Conservation (phyloP, 257 asterid species). For the Echites panduratus region DNA sequence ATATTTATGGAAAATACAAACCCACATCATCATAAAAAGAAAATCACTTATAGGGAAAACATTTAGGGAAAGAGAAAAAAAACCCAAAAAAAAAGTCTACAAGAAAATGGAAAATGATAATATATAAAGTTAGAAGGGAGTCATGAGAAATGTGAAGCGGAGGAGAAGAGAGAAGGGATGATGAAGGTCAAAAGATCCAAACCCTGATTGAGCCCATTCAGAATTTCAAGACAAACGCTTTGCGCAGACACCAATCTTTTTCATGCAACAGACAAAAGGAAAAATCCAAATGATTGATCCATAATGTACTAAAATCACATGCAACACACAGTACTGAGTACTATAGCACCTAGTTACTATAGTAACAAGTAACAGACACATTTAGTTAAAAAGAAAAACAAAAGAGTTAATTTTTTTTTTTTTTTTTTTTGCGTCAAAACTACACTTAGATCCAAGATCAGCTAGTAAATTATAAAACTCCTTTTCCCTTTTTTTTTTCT, state of each 20-base stretch:
- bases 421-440: too few relatives aligned
- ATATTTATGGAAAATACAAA: too few relatives aligned
- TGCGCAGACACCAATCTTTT: not conserved
- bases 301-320: constrained; percentile 25
- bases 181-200: not conserved
- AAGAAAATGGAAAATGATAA: too few relatives aligned
- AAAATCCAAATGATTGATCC: constrained; percentile 28
- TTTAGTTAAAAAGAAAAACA: too few relatives aligned
- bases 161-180: not conserved
- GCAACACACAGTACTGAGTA: too few relatives aligned
- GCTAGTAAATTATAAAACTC: too few relatives aligned
- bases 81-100: too few relatives aligned
- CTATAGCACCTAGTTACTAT: too few relatives aligned
- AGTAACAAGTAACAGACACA: too few relatives aligned
- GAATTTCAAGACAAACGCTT: constrained; percentile 7
- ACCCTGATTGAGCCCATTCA: not conserved
- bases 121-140: not conserved
- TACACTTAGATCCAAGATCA: constrained; percentile 20
- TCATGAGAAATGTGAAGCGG: not conserved
- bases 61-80: too few relatives aligned
- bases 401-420: constrained; percentile 18
- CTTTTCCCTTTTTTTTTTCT: too few relatives aligned
- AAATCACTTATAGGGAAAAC: too few relatives aligned
- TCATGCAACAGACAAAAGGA: constrained; percentile 9
- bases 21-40: not conserved